Evolutionary conservation across 495 filamentous ascomycete genomes (phyloP), one percentile per base, ranked within the genome.

Genomic region (Cairneyella variabilis): DNA sequence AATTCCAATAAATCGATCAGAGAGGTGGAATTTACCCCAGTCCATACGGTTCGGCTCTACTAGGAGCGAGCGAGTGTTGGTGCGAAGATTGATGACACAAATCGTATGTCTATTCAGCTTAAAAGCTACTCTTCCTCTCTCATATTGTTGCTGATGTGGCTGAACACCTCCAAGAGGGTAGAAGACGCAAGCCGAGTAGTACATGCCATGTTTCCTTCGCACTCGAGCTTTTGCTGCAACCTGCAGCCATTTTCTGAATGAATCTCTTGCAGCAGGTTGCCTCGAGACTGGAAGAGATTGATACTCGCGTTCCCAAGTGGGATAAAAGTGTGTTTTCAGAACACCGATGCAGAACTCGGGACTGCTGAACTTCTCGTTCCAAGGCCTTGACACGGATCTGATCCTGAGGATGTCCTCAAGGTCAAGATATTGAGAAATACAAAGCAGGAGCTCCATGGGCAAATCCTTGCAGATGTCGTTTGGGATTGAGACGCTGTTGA

Each of bases 111-210:
- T n/a, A n/a, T 47, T 9, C 3, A 45, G 3, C 18, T 34, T 59
- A 32, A 41, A 30, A 3, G 53, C 60, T 38, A 63, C 21, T 17
- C 60, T 60, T 17, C 60, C 60, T 27, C 41, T 52, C 12, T 28
- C 46, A 42, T 56, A 58, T 28, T 55, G 46, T 5, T 45, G 53
- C 21, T 7, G 26, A 27, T 30, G 25, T 9, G 32, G 25, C 26
- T 34, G 18, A 23, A 22, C 18, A 21, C 17, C n/a, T 21, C 17
- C 26, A 14, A 28, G 16, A 42, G 48, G 38, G 14, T 38, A 21
- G 27, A 47, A 49, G 3, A 32, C 41, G 8, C 37, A 48, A 25
- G 53, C 53, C 7, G 55, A 56, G n/a, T 17, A n/a, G 30, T 56
- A 56, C 2, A 41, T 9, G 17, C 60, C 55, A 23, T 42, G 55